These are phyloP conservation scores for Aspergillus sp. DNA, from an alignment of 2,329 filamentous ascomycete genomes.

Conservation along the genomic window DNA sequence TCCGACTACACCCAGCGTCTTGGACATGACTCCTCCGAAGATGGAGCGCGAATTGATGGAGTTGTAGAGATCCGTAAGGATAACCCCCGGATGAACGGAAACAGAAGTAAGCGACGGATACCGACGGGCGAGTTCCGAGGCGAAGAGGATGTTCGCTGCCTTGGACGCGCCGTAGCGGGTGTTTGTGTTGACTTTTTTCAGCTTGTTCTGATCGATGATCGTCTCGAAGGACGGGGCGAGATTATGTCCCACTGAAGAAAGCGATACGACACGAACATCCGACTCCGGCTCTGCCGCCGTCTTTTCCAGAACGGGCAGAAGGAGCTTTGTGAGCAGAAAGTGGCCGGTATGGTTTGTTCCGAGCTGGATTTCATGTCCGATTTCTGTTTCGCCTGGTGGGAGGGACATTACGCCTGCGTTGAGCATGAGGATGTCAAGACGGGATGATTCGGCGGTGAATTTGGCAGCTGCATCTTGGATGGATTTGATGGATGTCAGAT, in stretches of 20 bases:
- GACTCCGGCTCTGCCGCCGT: constrained; percentile 18
- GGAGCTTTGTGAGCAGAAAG: constrained; percentile 30
- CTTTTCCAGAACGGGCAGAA: constrained; percentile 25
- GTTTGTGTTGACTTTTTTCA: constrained; percentile 29
- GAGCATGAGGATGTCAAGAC: constrained; percentile 34
- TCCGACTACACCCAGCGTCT: constrained; percentile 10
- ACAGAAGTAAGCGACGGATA: constrained; percentile 32
- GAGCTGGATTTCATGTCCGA: constrained; percentile 35
- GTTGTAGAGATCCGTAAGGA: constrained; percentile 27
- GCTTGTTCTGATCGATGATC: constrained; percentile 23
- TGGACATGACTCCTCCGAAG: constrained; percentile 6
- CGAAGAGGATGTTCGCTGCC: constrained; percentile 44
- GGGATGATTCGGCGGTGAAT: constrained; percentile 17
- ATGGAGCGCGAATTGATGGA: constrained; percentile 9
- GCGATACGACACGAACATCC: constrained; percentile 22
- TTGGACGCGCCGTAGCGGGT: constrained; percentile 41
- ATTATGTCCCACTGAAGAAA: constrained; percentile 27
- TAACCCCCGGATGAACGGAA: constrained; percentile 46
- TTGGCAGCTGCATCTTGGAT: constrained; percentile 33
- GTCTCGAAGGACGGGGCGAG: constrained; percentile 20
- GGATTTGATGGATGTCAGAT: constrained; percentile 41
- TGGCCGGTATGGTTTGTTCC: constrained; percentile 37
- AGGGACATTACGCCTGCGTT: constrained; percentile 41
- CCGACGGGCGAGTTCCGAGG: constrained; percentile 36
- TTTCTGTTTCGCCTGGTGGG: constrained; percentile 26